Evolutionary conservation across 208 protist species (phyloP), one percentile per base, ranked within the genome.

Genomic region (Angomonas ambiguus): DNA sequence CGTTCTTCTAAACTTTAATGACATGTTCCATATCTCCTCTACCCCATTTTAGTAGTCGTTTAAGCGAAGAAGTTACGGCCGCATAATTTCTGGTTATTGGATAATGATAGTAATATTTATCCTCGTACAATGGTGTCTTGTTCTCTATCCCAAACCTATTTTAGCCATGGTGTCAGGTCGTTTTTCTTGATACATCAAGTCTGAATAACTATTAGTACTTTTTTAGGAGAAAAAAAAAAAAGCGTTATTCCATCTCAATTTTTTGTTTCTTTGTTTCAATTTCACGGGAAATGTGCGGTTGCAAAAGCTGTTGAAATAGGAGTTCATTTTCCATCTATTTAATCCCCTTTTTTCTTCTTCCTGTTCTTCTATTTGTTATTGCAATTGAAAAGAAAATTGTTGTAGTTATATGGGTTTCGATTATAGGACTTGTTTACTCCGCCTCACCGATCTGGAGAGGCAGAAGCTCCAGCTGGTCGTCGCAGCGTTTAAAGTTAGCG

Each of bases 381-480:
- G 4, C n/a, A n/a, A n/a, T n/a, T n/a, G n/a, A n/a, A n/a, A n/a
- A n/a, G n/a, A n/a, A n/a, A n/a, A n/a, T n/a, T n/a, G n/a, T n/a
- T n/a, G n/a, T 51, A 71, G 0, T 41, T 13, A 59, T 31, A 42
- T 62, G 20, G 6, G 24, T 5, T 53, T 57, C 8, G 55, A 77
- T 32, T 77, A 71, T 35, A 32, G 30, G 16, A 59, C 31, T 1
- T 82, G 64, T 38, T 80, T 85, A 30, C 76, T 95, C 18, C 81
- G 89, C 5, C 65, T 95, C 32, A 86, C 74, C 1, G 86, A 95
- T 61, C 41, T 72, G 16, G 84, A 95, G 77, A 80, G 87, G 49
- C 74, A 92, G 64, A 85, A 95, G 65, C 76, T 95, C 51, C 86
- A 95, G 67, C 74, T 95, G 16, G 67, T 93, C n/a, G 75, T 92